Base-by-base conservation (phyloP, 331 rosid species). In the Stylosanthes scabra region DNA sequence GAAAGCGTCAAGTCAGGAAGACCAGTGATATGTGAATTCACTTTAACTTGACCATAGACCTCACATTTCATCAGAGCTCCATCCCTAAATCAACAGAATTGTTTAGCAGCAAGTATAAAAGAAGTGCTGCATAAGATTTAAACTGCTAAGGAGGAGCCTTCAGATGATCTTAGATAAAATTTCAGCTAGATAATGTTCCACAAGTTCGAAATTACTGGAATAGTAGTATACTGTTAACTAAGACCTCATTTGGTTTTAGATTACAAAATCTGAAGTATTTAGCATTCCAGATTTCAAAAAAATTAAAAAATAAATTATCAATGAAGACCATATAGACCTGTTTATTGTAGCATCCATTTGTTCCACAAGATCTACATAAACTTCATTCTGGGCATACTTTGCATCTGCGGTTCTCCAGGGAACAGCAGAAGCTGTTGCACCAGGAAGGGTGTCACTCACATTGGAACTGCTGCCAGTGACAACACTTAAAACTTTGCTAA, bases 401-500 rank as follows among this genome's bases (percentile, higher is more conserved):
- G 80, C 63, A 49, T 87, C 88, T 0, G 90, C 66, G 42, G 92
- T 76, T 84, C 99, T 88, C 97, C 97, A 91, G 46, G 99, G 97
- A 83, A 91, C 83, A 65, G 65, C 63, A 65, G 99, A 94, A 45
- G 93, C 86, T 3, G 91, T 90, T 66, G 93, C 89, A 42, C 90
- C 93, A 8, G 93, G 97, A 82, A 90, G 93, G 1, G 91, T 88
- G 61, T 91, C 97, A 14, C 85, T 94, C 86, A 94, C 83, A 69
- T 94, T 94, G 70, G 97, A 91, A 68, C 92, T 91, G 83, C 71
- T 91, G 58, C 99, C 99, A 50, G 96, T 94, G 82, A 94, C 95
- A 45, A 94, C 93, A 41, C 97, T 91, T 88, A 94, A 85, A 63
- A 94, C 78, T 79, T 91, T 91, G 88, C 94, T 88, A 72, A 91